A percentile compares a stretch with the other conserved stretches of the same genome.
These are phyloP conservation scores for Stevia rebaudiana DNA, from an alignment of 140 eudicot species.

Conservation along the genomic window DNA sequence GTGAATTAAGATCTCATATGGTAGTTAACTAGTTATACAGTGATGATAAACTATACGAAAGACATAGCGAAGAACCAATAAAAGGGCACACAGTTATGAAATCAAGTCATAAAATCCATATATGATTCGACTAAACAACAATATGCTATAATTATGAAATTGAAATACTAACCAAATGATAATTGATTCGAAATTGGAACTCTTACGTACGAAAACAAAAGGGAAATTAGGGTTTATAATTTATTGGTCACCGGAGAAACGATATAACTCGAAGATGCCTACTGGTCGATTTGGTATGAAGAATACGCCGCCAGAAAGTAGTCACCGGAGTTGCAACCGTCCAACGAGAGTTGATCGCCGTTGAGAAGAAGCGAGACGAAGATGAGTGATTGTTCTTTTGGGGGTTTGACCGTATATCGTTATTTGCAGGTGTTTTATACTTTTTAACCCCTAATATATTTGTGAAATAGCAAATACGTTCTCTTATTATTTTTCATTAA, in stretches of 20 bases:
- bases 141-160: neutral
- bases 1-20: neutral
- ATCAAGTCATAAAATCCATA: neutral
- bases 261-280: neutral
- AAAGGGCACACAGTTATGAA: neutral
- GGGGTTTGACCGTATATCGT: neutral
- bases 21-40: no score
- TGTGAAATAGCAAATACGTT: neutral
- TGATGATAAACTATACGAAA: no score
- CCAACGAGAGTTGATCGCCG: neutral
- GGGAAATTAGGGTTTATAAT: slow-evolving; percentile 1
- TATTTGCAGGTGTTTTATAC: neutral
- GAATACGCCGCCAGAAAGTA: neutral
- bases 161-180: neutral
- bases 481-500: neutral
- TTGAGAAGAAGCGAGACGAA: neutral
- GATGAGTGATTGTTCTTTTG: neutral
- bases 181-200: neutral
- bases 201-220: no score
- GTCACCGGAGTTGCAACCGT: neutral
- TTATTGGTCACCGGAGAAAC: neutral
- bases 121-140: neutral
- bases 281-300: neutral
- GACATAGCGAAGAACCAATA: neutral
- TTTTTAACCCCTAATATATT: neutral